phyloP scores from a whole-genome alignment of 352 stramenopile species.

The Sclerospora graminicola region DNA sequence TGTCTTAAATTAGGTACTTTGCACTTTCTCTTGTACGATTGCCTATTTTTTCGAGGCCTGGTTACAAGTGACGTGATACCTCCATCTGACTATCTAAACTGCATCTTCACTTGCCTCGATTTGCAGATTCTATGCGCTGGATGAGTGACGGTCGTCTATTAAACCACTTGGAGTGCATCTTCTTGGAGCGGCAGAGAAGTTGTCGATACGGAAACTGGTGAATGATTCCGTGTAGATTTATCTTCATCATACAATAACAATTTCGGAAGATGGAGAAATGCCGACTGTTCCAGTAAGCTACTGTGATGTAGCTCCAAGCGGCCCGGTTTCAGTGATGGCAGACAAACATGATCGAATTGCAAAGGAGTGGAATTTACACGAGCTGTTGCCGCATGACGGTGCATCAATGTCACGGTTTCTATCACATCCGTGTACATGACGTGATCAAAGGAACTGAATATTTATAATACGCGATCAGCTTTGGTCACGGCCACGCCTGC shows the following conservation, averaged over 20 bases:
- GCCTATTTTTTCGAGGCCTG: too few relatives aligned
- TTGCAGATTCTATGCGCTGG: conserved; percentile 63
- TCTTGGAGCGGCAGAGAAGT: conserved; percentile 53
- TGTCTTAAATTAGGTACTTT: too few relatives aligned
- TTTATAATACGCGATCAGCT: conserved; percentile 28
- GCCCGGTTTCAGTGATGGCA: conserved; percentile 50
- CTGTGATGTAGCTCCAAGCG: conserved; percentile 53
- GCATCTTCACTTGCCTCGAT: conserved; percentile 53
- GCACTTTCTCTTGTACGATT: too few relatives aligned
- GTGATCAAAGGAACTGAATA: conserved; percentile 48
- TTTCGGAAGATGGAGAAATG: conserved; percentile 15
- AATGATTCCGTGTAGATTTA: conserved; percentile 73
- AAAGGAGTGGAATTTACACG: conserved; percentile 53
- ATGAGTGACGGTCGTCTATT: conserved; percentile 47
- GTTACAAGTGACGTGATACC: conserved; percentile 9
- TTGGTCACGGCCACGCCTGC: conserved; percentile 9
- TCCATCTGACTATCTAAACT: conserved; percentile 43
- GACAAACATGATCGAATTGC: conserved; percentile 50
- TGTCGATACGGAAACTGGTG: conserved; percentile 77
- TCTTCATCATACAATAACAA: conserved; percentile 52
- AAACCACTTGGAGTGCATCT: conserved; percentile 59
- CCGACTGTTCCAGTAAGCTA: conserved; percentile 23
- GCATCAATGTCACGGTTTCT: conserved; percentile 51
- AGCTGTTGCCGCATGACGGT: conserved; percentile 40
- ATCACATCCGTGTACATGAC: conserved; percentile 36